Base-by-base conservation (phyloP, 2,329 filamentous ascomycete species). In the Chaetomium globosum region DNA sequence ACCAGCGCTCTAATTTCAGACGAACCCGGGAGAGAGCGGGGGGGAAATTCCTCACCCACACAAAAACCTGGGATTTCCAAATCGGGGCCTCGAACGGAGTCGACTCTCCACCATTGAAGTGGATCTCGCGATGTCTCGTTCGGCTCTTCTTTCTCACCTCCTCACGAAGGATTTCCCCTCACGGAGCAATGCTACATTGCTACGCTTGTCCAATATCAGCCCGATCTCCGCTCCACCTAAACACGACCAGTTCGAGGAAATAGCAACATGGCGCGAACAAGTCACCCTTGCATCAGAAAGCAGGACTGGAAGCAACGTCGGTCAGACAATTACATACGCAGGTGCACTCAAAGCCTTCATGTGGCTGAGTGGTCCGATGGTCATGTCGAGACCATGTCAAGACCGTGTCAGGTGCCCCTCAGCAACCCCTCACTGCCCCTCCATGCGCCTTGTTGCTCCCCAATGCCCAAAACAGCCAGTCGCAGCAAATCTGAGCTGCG, bases 381-480 rank as follows among this genome's bases (percentile, higher is more conserved):
- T 21, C 58, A 28, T 39, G 57, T 67, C 54, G 58, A 66, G 65
- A 65, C 64, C 59, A 64, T 70, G 70, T 59, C 56, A 48, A 43
- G 19, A 67, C 59, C 64, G 63, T 68, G 69, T 69, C 69, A 57
- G 36, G 26, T 33, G 48, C 58, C 56, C 56, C 48, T 54, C 59
- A 43, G 23, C 39, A 28, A 49, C 65, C 66, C 70, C 70, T 69
- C 70, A 53, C 23, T 67, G 60, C 64, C 65, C 70, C 70, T 69
- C 69, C 16, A 33, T 63, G 66, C 64, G 65, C 51, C 53, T 59
- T 49, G 65, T 57, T 68, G 61, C 67, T 64, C 63, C 65, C 67
- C 64, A 67, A 66, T 63, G 60, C 52, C 67, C 51, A 61, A 70
- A 69, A 48, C 48, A 59, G 63, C 65, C 66, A 68, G 62, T 64